phyloP scores from a whole-genome alignment of 2,329 filamentous ascomycete genomes.

The Dactylellina drechsleri region DNA sequence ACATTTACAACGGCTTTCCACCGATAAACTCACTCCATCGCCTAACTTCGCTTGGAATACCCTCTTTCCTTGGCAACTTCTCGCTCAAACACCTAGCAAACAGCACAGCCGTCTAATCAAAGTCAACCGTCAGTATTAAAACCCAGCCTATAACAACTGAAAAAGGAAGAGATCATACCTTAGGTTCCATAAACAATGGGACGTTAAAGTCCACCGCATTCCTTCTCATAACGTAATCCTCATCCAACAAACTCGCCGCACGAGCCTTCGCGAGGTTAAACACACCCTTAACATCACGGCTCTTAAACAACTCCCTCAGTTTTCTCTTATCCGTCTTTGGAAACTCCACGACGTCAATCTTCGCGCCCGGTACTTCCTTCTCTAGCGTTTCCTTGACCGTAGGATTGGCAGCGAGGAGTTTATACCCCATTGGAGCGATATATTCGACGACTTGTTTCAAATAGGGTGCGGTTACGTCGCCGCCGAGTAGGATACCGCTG shows the following conservation, averaged over 20 bases:
- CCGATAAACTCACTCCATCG: conserved; percentile 97
- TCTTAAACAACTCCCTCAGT: conserved; percentile 92
- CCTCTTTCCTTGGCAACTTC: conserved; percentile 88
- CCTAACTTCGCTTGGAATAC: conserved; percentile 89
- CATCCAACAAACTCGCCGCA: conserved; percentile 84
- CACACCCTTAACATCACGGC: conserved; percentile 93
- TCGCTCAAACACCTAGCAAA: conserved; percentile 97
- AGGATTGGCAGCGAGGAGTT: conserved; percentile 85
- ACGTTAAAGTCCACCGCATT: conserved; percentile 99
- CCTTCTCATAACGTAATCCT: conserved; percentile 97
- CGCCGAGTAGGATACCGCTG: conserved; percentile 93
- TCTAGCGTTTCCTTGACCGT: conserved; percentile 87
- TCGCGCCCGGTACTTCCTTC: conserved; percentile 70
- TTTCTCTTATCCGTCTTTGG: conserved; percentile 95
- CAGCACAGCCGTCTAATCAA: conserved; percentile 82
- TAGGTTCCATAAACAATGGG: conserved; percentile 97
- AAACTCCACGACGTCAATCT: conserved; percentile 93
- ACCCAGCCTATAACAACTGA: background rate
- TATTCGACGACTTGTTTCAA: conserved; percentile 85
- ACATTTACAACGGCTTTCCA: conserved; percentile 76
- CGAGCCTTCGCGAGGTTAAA: conserved; percentile 91
- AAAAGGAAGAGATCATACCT: conserved; percentile 70
- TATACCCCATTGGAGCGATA: conserved; percentile 89
- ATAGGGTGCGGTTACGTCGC: conserved; percentile 77
- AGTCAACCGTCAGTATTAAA: conserved; percentile 59